A percentile compares a stretch with the other conserved stretches of the same genome.
Evolutionary conservation across 169 alveolate species (phyloP).

Genomic region (Plasmodium sp.): DNA sequence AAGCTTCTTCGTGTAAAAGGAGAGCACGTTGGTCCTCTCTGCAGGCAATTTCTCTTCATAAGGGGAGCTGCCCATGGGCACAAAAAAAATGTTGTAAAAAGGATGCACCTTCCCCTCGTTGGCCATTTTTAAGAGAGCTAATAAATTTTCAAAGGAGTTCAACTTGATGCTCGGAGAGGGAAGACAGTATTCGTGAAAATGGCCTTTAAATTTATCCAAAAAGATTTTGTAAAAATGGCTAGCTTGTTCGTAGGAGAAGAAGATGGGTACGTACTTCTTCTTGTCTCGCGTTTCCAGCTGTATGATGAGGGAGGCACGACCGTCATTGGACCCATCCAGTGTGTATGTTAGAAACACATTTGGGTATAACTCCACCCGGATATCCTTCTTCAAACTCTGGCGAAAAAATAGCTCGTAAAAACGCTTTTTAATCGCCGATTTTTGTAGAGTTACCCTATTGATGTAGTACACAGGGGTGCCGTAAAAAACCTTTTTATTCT

Average conservation of each 20-base stretch:
- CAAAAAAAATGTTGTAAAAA: conserved; percentile 44
- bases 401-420: conserved; percentile 41
- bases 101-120: conserved; percentile 17
- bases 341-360: conserved; percentile 44
- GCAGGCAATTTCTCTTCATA: conserved; percentile 15
- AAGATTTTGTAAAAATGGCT: conserved; percentile 38
- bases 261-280: conserved; percentile 60
- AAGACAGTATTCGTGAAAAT: conserved; percentile 43
- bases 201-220: conserved; percentile 13
- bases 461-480: conserved; percentile 71
- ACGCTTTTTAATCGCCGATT: conserved; percentile 20
- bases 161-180: conserved; percentile 41
- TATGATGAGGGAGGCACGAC: conserved; percentile 2
- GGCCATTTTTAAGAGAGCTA: conserved; percentile 13
- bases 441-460: conserved; percentile 20
- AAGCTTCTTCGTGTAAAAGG: conserved; percentile 27
- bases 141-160: conserved; percentile 50
- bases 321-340: neutral
- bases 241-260: conserved; percentile 64
- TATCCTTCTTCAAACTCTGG: conserved; percentile 4
- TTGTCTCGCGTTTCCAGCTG: conserved; percentile 47
- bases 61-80: conserved; percentile 11
- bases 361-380: conserved; percentile 30
- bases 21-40: neutral
- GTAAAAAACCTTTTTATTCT: conserved; percentile 60